These are phyloP conservation scores for Hanseniaspora gamundiae DNA, from an alignment of 1,139 yeast species.

Conservation along the genomic window DNA sequence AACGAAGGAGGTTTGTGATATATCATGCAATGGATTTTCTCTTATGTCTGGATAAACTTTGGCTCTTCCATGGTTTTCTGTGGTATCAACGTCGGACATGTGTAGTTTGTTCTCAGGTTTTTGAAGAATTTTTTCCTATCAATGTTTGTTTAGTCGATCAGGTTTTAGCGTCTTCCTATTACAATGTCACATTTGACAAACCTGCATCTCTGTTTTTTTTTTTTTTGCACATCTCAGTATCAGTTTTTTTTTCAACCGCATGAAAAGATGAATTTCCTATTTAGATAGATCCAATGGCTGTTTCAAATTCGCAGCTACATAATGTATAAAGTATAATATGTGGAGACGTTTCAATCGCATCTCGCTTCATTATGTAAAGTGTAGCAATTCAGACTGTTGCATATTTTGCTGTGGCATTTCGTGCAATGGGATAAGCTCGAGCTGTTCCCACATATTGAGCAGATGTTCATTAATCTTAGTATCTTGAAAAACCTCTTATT, in stretches of 20 bases:
- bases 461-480: constrained; percentile 21
- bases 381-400: constrained; percentile 20
- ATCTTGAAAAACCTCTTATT: constrained; percentile 24
- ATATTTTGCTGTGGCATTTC: constrained; percentile 22
- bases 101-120: too few species aligned
- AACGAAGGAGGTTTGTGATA: constrained; percentile 29
- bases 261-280: not conserved
- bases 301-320: not conserved
- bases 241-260: not conserved
- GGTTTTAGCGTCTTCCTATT: too few species aligned
- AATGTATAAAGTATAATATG: too few species aligned
- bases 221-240: not conserved
- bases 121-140: too few species aligned
- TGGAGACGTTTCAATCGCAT: constrained; percentile 11
- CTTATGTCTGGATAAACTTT: constrained; percentile 21
- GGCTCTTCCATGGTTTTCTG: too few species aligned
- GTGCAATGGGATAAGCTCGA: constrained; percentile 24
- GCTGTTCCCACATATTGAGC: constrained; percentile 25
- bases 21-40: constrained; percentile 26
- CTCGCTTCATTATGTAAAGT: constrained; percentile 24
- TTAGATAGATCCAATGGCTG: not conserved
- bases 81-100: too few species aligned
- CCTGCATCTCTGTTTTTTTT: not conserved
- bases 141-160: too few species aligned
- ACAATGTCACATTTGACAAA: too few species aligned